phyloP scores from a whole-genome alignment of 2,329 filamentous ascomycete species.

The Pseudogymnoascus sp. region DNA sequence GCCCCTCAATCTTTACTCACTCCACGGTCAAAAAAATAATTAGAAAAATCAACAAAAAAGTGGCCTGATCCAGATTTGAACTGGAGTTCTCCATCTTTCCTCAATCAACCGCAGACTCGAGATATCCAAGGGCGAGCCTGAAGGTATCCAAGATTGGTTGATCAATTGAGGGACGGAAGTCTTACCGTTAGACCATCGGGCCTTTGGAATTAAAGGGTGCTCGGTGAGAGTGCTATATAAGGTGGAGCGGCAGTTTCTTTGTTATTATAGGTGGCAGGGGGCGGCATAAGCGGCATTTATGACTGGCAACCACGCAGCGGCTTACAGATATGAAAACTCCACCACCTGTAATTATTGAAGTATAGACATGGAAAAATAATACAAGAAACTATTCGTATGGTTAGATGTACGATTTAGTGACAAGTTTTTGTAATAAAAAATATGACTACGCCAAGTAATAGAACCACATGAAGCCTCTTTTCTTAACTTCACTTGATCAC shows the following conservation, averaged over 20 bases:
- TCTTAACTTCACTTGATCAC: neutral
- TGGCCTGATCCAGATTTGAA: neutral
- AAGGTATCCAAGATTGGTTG: neutral
- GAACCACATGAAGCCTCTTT: neutral
- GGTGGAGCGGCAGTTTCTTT: neutral
- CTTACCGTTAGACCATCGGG: conserved; percentile 1
- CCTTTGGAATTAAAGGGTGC: neutral
- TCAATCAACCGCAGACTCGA: neutral
- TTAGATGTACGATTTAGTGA: no score
- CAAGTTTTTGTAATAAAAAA: neutral
- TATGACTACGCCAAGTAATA: neutral
- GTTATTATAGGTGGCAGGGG: neutral
- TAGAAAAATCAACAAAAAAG: neutral
- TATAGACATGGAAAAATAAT: neutral
- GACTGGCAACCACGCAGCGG: neutral
- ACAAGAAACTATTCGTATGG: neutral
- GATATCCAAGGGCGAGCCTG: neutral
- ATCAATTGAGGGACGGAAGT: neutral
- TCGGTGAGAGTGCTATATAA: neutral
- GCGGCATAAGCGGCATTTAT: neutral
- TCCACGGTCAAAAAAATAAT: neutral
- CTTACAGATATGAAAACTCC: neutral
- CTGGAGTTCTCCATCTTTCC: neutral
- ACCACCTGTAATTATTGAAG: neutral
- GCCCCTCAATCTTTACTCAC: no score